phyloP scores from a whole-genome alignment of 345 rosid genomes.

The Passiflora organensis region DNA sequence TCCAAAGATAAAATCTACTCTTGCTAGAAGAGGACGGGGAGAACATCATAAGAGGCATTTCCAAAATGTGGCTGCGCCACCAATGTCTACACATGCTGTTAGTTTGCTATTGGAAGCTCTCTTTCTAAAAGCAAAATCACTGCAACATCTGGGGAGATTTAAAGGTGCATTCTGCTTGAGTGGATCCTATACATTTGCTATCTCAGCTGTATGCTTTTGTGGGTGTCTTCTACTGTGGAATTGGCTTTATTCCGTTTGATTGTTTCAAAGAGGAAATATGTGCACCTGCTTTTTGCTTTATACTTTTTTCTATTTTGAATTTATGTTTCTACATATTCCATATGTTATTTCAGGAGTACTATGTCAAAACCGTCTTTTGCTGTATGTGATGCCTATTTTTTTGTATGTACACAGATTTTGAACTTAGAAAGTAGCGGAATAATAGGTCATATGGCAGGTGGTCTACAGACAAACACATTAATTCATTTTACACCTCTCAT shows the following conservation, averaged over 20 bases:
- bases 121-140: slow-evolving; percentile 60
- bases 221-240: not conserved
- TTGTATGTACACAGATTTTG: no score
- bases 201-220: not conserved
- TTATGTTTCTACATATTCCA: not conserved
- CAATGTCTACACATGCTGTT: slow-evolving; percentile 66
- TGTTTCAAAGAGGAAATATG: not conserved
- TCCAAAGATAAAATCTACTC: slow-evolving; percentile 48
- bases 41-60: slow-evolving; percentile 42
- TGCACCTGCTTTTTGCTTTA: no score
- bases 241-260: not conserved
- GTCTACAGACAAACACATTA: no score
- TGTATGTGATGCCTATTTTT: no score
- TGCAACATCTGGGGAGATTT: slow-evolving; percentile 57
- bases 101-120: slow-evolving; percentile 60
- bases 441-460: no score
- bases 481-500: no score
- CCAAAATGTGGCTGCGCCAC: slow-evolving; percentile 34
- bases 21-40: slow-evolving; percentile 39
- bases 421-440: no score
- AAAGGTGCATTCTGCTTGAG: slow-evolving; percentile 34
- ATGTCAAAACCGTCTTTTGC: no score
- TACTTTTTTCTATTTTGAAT: not conserved
- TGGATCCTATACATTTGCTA: slow-evolving; percentile 1
- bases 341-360: not conserved